Evolutionary conservation across 2,329 filamentous ascomycete genomes (phyloP).

Genomic region (Colletotrichum sublineola): DNA sequence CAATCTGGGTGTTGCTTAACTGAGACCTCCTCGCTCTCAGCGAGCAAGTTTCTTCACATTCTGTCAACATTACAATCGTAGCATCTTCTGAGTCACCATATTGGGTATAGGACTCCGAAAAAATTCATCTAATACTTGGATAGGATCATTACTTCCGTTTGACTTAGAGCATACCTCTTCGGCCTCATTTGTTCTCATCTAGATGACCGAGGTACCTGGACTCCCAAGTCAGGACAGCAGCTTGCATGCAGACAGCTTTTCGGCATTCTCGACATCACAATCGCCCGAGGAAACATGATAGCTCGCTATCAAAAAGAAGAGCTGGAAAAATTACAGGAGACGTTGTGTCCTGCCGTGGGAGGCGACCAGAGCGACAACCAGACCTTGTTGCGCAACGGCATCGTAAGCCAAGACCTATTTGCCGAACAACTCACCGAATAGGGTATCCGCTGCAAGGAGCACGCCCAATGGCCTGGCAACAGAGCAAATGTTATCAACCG

Average conservation of each 20-base stretch:
- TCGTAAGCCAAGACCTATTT: background rate
- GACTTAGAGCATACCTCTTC: slow-evolving; percentile 35
- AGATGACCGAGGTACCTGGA: slow-evolving; percentile 9
- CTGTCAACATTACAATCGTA: slow-evolving; percentile 19
- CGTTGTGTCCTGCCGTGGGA: background rate
- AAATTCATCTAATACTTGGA: background rate
- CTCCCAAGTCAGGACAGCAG: slow-evolving; percentile 6
- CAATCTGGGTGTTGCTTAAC: slow-evolving; percentile 14
- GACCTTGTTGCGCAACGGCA: background rate
- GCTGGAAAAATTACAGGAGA: slow-evolving; percentile 27
- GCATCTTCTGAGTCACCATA: slow-evolving; percentile 4
- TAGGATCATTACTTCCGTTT: slow-evolving; percentile 26
- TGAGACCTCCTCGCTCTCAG: slow-evolving; percentile 27
- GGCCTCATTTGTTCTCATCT: slow-evolving; percentile 11
- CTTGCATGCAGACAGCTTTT: slow-evolving; percentile 6
- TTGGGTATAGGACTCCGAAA: background rate
- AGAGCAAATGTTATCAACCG: slow-evolving; percentile 18
- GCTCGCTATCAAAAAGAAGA: slow-evolving; percentile 25
- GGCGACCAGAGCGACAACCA: background rate
- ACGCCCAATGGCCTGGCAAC: slow-evolving; percentile 21
- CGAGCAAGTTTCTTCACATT: slow-evolving; percentile 23
- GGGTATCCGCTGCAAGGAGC: background rate
- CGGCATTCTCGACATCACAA: slow-evolving; percentile 13
- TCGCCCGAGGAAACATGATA: slow-evolving; percentile 15
- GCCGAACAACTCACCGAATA: background rate